Evolutionary conservation across 345 rosid genomes (phyloP).

Genomic region (Brassica napus): DNA sequence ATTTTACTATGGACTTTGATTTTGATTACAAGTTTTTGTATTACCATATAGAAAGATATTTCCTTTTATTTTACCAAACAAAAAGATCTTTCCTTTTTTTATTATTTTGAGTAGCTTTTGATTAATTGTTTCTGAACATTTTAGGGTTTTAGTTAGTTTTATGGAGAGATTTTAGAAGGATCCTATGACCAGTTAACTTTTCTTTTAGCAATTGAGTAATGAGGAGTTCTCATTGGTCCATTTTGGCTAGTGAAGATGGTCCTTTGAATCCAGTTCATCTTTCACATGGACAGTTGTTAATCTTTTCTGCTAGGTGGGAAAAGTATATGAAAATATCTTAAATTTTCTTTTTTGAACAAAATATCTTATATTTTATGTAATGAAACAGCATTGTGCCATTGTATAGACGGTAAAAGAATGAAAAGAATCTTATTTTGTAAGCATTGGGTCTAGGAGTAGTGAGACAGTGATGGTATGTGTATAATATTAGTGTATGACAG

Average conservation of each 20-base stretch:
- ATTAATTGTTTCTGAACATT: too few species aligned
- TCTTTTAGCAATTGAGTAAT: too few species aligned
- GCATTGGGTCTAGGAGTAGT: constrained; percentile 25
- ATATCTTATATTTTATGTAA: neutral
- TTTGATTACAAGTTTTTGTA: too few species aligned
- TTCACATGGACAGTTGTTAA: constrained; percentile 39
- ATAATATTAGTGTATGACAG: constrained; percentile 21
- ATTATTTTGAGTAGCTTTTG: too few species aligned
- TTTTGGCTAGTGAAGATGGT: neutral
- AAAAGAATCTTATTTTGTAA: constrained; percentile 13
- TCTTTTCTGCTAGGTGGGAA: neutral
- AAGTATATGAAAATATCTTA: constrained; percentile 17
- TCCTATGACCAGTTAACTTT: too few species aligned
- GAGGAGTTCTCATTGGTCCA: too few species aligned
- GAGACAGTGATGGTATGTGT: constrained; percentile 35
- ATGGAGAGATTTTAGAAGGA: too few species aligned
- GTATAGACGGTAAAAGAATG: neutral
- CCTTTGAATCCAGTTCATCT: constrained; percentile 35
- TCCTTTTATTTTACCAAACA: too few species aligned
- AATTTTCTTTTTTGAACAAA: neutral
- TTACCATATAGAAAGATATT: too few species aligned
- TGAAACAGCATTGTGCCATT: neutral
- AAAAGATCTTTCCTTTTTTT: too few species aligned
- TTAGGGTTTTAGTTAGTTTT: too few species aligned
- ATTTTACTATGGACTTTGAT: too few species aligned